Evolutionary conservation across 768 basidiomycete species (phyloP), one percentile per base, ranked within the genome.

Genomic region (Chiua virens): DNA sequence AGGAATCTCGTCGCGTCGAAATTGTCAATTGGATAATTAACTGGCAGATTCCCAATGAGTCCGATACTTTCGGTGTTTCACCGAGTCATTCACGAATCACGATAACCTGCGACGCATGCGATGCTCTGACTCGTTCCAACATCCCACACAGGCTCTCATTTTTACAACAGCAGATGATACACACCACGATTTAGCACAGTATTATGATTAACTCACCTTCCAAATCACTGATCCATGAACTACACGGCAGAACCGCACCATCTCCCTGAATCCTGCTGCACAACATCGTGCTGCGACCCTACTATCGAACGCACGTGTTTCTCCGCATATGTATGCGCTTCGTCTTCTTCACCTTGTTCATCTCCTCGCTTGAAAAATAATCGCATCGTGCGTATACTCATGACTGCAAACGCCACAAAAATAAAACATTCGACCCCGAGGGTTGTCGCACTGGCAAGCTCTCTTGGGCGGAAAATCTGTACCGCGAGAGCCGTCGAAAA

Each of bases 391-490:
- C 8, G 4, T 20, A 40, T 9, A 4, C 49, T 28, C 45, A 53
- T 43, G 15, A 25, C 2, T 7, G 3, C 32, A 14, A 55, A 25
- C 3, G 28, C 17, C 14, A 59, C 11, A 13, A 58, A 42, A 13
- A 60, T 32, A 17, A 37, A 7, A 42, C 21, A 54, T 28, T 47
- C 53, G 25, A 44, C 35, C 5, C 53, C 36, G 9, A 58, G 48
- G 8, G 48, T 27, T 18, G n/a, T 10, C 11, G 40, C 20, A 22
- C 36, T 43, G 0, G 17, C 32, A 17, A 4, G 30, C 4, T 54
- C 18, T 23, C 30, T 40, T 9, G 41, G 21, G 8, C 32, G 6
- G 20, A 59, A 58, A 7, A 58, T 53, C n/a, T 52, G 46, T 4
- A 53, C 9, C 15, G 36, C 25, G 23, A 57, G 43, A 4, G 56